Evolutionary conservation across 345 rosid genomes (phyloP).

Genomic region (Aurinia saxatilis): DNA sequence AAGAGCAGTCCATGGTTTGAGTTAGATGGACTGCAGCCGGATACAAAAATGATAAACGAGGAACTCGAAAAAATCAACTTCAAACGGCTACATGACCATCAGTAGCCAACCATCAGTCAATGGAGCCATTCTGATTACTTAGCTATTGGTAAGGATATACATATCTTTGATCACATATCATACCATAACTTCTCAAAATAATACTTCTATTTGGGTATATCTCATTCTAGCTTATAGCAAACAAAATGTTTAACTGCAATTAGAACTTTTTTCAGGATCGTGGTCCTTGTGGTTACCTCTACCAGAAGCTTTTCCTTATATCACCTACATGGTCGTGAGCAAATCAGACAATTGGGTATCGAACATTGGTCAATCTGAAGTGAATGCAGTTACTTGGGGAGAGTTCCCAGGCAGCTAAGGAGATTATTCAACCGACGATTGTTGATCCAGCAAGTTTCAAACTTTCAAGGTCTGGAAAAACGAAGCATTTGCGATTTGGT

Average conservation of each 20-base stretch:
- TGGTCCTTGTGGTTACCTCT: slow-evolving; percentile 86
- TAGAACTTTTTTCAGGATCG: slow-evolving; percentile 64
- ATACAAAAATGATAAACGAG: slow-evolving; percentile 88
- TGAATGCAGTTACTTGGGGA: slow-evolving; percentile 98
- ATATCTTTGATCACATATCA: background rate
- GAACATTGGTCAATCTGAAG: slow-evolving; percentile 38
- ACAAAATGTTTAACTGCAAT: background rate
- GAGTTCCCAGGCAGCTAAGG: slow-evolving; percentile 86
- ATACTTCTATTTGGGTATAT: background rate
- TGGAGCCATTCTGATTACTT: slow-evolving; percentile 76
- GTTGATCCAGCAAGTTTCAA: slow-evolving; percentile 92
- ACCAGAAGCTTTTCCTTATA: slow-evolving; percentile 61
- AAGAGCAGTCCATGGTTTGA: slow-evolving; percentile 97
- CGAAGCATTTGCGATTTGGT: slow-evolving; percentile 96
- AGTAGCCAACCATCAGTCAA: slow-evolving; percentile 98
- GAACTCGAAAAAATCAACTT: slow-evolving; percentile 73
- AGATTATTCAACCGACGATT: slow-evolving; percentile 85
- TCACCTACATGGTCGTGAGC: slow-evolving; percentile 74
- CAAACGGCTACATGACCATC: slow-evolving; percentile 84
- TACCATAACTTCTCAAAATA: no score
- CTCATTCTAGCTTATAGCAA: background rate
- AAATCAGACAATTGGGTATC: slow-evolving; percentile 56
- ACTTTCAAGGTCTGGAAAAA: slow-evolving; percentile 99
- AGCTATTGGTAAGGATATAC: slow-evolving; percentile 51
- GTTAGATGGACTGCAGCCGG: slow-evolving; percentile 84